Base-by-base conservation (phyloP, 2,329 filamentous ascomycete genomes). In the Fusarium beomiforme region DNA sequence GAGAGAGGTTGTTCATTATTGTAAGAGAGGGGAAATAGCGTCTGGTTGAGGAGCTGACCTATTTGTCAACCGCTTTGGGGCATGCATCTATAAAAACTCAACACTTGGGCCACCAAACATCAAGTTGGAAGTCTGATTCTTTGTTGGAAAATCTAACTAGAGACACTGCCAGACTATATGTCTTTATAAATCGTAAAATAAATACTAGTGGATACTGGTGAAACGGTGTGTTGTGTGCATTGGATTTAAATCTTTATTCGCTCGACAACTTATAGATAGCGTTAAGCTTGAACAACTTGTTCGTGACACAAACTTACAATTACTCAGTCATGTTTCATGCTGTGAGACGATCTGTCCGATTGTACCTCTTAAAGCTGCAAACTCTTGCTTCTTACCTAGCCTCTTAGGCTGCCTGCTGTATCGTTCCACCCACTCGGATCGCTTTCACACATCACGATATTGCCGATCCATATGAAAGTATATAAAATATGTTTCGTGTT, bases 61-160 rank as follows among this genome's bases (percentile, higher is more conserved):
- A 76, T 75, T 75, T 75, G 73, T 60, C 43, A n/a, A 65, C 73
- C 61, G 49, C 13, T 74, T 69, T 51, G 29, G 71, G 73, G 21
- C n/a, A 24, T 44, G 24, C 17, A 14, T 46, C 46, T 63, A 70
- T 61, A 54, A 37, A 36, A 17, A 31, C 37, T 55, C 26, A 11
- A 26, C 51, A 54, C 69, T 58, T 42, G 51, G 33, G n/a, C 39
- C 39, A 46, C 44, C 43, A 42, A 39, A 42, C 54, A 51, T 34
- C 8, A 19, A 26, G 37, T 17, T 19, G 14, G 37, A 19, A 21
- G 29, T 21, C n/a, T 33, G 26, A n/a, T 12, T 41, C 46, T 54
- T 59, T 54, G 39, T 24, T 26, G 9, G 4, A 13, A 26, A 7
- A 10, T 13, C 16, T 39, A 12, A 29, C 34, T 39, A n/a, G 43